These are phyloP conservation scores for Phytophthora hybrid DNA, from an alignment of 352 stramenopile genomes.

Conservation along the genomic window DNA sequence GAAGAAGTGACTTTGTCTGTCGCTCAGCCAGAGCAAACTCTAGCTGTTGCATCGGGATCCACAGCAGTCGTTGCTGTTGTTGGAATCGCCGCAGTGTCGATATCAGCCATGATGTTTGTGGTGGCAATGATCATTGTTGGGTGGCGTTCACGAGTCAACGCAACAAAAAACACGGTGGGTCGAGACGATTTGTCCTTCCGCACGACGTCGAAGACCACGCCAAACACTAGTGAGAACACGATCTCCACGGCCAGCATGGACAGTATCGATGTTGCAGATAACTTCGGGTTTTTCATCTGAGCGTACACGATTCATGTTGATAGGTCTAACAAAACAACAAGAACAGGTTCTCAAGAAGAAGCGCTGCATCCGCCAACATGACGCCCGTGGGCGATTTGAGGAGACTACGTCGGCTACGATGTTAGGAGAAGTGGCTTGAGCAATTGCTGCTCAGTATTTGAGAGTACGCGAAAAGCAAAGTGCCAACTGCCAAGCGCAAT, in stretches of 20 bases:
- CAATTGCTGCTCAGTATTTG: neutral
- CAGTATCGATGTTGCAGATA: neutral
- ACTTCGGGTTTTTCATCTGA: neutral
- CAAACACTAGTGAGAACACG: constrained; percentile 10
- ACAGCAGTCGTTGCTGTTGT: constrained; percentile 16
- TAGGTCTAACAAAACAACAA: neutral
- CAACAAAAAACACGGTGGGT: constrained; percentile 1
- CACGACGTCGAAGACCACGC: neutral
- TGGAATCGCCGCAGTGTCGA: constrained; percentile 15
- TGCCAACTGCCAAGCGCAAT: neutral
- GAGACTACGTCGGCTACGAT: neutral
- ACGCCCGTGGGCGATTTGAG: neutral
- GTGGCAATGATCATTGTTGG: constrained; percentile 16
- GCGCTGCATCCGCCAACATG: neutral
- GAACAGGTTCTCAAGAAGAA: neutral
- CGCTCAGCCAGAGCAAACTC: neutral
- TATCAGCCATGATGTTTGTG: constrained; percentile 18
- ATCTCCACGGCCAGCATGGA: constrained; percentile 22
- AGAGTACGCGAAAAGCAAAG: neutral
- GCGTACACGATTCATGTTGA: neutral
- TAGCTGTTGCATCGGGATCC: neutral
- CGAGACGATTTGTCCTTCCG: constrained; percentile 13
- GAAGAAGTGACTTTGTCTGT: constrained; percentile 4
- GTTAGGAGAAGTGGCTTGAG: neutral
- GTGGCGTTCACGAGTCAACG: constrained; percentile 10